These are phyloP conservation scores for Apodospora peruviana DNA, from an alignment of 495 filamentous ascomycete species.

Conservation along the genomic window DNA sequence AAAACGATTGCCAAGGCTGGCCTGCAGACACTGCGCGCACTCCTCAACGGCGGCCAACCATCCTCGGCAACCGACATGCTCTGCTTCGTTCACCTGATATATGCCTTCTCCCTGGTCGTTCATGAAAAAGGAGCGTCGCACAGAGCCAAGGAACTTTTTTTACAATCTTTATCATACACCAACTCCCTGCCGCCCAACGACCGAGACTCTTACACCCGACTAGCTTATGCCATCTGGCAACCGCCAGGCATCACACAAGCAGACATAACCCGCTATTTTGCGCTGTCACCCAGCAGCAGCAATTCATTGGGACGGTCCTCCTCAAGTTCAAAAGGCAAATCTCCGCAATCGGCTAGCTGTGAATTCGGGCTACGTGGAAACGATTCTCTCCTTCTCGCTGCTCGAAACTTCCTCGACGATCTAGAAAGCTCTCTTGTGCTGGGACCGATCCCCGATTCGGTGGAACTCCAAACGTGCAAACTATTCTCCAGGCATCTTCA, in stretches of 20 bases:
- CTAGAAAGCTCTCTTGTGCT: constrained; percentile 36
- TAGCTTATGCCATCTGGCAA: constrained; percentile 36
- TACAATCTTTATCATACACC: constrained; percentile 34
- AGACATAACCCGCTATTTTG: constrained; percentile 10
- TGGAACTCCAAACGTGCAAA: constrained; percentile 25
- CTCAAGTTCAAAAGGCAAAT: constrained; percentile 36
- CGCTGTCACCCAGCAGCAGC: background rate
- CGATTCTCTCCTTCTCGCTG: constrained; percentile 32
- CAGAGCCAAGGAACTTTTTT: constrained; percentile 26
- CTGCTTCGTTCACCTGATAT: constrained; percentile 41
- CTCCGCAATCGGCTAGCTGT: constrained; percentile 14
- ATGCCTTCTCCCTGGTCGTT: constrained; percentile 38
- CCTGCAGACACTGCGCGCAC: constrained; percentile 25
- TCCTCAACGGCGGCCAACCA: constrained; percentile 26
- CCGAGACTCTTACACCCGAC: constrained; percentile 22
- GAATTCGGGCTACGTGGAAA: constrained; percentile 5
- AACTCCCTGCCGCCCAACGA: constrained; percentile 23
- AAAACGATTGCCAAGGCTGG: constrained; percentile 31
- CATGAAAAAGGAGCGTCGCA: constrained; percentile 26
- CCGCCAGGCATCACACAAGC: constrained; percentile 18
- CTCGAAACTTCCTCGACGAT: constrained; percentile 44
- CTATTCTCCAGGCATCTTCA: constrained; percentile 29
- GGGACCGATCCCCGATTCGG: constrained; percentile 15
- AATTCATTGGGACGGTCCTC: constrained; percentile 6
- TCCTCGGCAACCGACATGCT: constrained; percentile 31